Conservation (phyloP, 805 yeast species). For the Lipomyces sp. region DNA sequence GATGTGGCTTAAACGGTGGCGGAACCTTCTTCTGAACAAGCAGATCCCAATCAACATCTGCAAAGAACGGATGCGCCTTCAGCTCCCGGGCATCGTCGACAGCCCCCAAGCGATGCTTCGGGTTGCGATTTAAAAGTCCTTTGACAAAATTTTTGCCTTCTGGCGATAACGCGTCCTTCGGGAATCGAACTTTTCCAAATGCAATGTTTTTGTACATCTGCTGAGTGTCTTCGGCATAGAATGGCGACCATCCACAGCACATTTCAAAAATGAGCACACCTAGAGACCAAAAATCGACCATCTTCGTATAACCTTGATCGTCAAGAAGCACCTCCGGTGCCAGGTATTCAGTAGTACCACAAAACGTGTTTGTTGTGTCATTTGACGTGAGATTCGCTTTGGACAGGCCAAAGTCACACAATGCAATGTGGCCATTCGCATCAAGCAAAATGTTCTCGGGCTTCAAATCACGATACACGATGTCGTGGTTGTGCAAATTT, state of each 20-base stretch:
- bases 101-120: conserved; percentile 92
- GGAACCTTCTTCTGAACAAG: conserved; percentile 80
- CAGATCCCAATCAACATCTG: conserved; percentile 88
- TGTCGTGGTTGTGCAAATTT: conserved; percentile 92
- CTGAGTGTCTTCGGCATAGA: conserved; percentile 96
- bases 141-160: conserved; percentile 96
- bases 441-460: conserved; percentile 95
- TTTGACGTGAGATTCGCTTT: conserved; percentile 87
- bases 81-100: conserved; percentile 89
- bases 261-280: conserved; percentile 97
- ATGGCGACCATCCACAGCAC: conserved; percentile 99
- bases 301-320: conserved; percentile 95
- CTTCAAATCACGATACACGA: conserved; percentile 94
- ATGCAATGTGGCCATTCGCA: conserved; percentile 95
- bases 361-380: conserved; percentile 91
- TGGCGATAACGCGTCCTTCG: conserved; percentile 88
- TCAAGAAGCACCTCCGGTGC: conserved; percentile 97
- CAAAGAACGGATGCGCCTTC: conserved; percentile 88
- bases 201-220: conserved; percentile 99
- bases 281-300: conserved; percentile 99
- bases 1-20: conserved; percentile 96
- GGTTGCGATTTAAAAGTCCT: conserved; percentile 92
- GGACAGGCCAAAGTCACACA: conserved; percentile 96
- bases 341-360: conserved; percentile 97
- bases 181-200: conserved; percentile 96